A percentile compares a stretch with the other conserved stretches of the same genome.
Evolutionary conservation across 1,284 basidiomycete genomes (phyloP).

Genomic region (Rhodotorula sp.): DNA sequence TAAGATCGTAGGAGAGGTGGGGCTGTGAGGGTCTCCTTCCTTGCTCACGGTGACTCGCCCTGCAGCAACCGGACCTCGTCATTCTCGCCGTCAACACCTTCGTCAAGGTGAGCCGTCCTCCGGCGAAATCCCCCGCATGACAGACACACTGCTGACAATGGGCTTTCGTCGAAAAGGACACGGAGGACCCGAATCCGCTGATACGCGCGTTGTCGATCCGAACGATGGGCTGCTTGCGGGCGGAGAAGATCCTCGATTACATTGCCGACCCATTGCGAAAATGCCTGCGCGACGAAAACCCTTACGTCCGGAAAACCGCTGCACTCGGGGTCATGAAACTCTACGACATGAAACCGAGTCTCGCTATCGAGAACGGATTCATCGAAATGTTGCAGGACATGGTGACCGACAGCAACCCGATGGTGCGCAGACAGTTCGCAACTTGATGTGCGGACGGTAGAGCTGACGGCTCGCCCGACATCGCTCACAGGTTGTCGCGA

Average conservation of each 20-base stretch:
- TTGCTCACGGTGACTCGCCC: not conserved
- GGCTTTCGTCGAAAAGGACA: slow-evolving; percentile 61
- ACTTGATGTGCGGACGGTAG: not conserved
- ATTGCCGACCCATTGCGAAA: slow-evolving; percentile 89
- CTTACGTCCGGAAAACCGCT: slow-evolving; percentile 96
- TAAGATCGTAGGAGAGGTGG: not conserved
- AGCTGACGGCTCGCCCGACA: rapidly evolving
- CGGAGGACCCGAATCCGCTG: slow-evolving; percentile 92
- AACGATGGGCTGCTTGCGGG: slow-evolving; percentile 94
- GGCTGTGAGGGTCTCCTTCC: too few species aligned
- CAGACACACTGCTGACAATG: not conserved
- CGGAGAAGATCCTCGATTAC: slow-evolving; percentile 99
- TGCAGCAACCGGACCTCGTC: slow-evolving; percentile 82
- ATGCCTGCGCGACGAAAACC: slow-evolving; percentile 88
- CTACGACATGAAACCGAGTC: slow-evolving; percentile 91
- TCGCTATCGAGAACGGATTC: slow-evolving; percentile 94
- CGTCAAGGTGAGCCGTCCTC: slow-evolving; percentile 59
- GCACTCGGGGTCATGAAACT: slow-evolving; percentile 92
- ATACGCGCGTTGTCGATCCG: slow-evolving; percentile 94
- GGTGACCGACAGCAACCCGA: slow-evolving; percentile 93
- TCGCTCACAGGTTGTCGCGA: slow-evolving; percentile 77
- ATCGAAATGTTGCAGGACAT: slow-evolving; percentile 82
- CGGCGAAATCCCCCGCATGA: too few species aligned
- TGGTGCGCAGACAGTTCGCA: slow-evolving; percentile 59
- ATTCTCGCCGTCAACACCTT: slow-evolving; percentile 99